Percentiles rank a stretch among this genome's conserved stretches.
Evolutionary conservation across 1,284 basidiomycete species (phyloP).

Genomic region (Phlebopus sp.): DNA sequence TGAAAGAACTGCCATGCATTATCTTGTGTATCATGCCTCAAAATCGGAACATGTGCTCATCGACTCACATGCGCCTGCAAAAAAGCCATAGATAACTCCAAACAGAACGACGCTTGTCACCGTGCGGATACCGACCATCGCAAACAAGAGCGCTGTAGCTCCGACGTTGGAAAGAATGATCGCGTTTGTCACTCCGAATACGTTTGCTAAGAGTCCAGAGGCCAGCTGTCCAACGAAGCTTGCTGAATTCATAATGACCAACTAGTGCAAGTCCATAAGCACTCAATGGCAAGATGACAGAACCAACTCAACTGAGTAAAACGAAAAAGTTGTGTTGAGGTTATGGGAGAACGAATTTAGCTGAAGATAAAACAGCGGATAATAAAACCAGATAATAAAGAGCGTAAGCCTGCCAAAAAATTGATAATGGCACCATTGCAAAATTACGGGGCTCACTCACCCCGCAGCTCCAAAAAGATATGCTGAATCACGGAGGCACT

Average conservation of each 20-base stretch:
- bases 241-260: conserved; percentile 32
- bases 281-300: not conserved
- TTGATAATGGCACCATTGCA: not conserved
- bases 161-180: conserved; percentile 27
- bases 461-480: conserved; percentile 28
- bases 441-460: conserved; percentile 9
- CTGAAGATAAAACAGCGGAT: conserved; percentile 34
- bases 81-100: conserved; percentile 37
- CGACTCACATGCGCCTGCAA: conserved; percentile 38
- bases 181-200: conserved; percentile 18
- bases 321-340: conserved; percentile 27
- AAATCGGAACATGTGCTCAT: no score
- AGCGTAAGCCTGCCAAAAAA: conserved; percentile 12
- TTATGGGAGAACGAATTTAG: conserved; percentile 24
- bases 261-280: conserved; percentile 9
- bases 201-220: conserved; percentile 21
- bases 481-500: conserved; percentile 21
- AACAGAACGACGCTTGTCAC: conserved; percentile 25
- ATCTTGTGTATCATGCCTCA: no score
- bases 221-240: conserved; percentile 32
- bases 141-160: conserved; percentile 27
- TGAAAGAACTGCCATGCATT: conserved; percentile 15
- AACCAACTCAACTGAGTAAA: conserved; percentile 31
- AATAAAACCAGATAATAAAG: conserved; percentile 26
- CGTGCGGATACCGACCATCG: conserved; percentile 31